phyloP scores from a whole-genome alignment of 768 basidiomycete species.

The Lanmaoa rubissima region DNA sequence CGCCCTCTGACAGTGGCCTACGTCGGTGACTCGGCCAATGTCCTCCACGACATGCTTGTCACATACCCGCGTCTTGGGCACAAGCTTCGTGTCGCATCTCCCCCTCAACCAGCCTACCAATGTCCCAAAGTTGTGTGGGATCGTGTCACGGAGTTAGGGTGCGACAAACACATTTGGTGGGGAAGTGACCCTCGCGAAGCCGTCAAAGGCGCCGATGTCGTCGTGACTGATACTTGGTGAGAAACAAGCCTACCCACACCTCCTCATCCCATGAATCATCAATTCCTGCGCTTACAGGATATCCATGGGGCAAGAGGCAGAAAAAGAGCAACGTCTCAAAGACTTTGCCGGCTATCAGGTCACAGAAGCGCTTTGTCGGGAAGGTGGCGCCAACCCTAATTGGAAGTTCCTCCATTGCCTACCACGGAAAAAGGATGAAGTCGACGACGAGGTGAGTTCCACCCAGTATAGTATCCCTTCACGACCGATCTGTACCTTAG shows the following conservation, averaged over 20 bases:
- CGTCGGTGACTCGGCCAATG: conserved; percentile 93
- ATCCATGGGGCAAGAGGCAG: conserved; percentile 98
- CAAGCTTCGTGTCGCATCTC: conserved; percentile 79
- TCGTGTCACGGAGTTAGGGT: conserved; percentile 70
- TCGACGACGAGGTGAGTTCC: conserved; percentile 82
- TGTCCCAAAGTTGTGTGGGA: conserved; percentile 77
- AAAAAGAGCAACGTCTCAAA: conserved; percentile 79
- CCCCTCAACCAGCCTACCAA: conserved; percentile 57
- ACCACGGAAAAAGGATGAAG: conserved; percentile 89
- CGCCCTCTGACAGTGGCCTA: conserved; percentile 87
- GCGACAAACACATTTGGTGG: conserved; percentile 74
- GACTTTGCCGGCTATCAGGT: conserved; percentile 95
- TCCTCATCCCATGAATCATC: not conserved
- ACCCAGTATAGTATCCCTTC: not conserved
- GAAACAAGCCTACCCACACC: conserved; percentile 10
- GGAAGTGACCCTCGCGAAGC: conserved; percentile 80
- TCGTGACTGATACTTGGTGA: conserved; percentile 96
- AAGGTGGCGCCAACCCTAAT: conserved; percentile 77
- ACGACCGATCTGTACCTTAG: conserved; percentile 33
- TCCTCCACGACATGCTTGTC: conserved; percentile 96
- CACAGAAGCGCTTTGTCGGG: conserved; percentile 79
- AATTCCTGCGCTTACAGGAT: conserved; percentile 54
- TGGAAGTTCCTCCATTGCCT: conserved; percentile 98
- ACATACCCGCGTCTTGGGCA: conserved; percentile 91
- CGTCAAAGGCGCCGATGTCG: conserved; percentile 86